Evolutionary conservation across 2,329 filamentous ascomycete species (phyloP).

Genomic region (Sodiomyces alkalinus): DNA sequence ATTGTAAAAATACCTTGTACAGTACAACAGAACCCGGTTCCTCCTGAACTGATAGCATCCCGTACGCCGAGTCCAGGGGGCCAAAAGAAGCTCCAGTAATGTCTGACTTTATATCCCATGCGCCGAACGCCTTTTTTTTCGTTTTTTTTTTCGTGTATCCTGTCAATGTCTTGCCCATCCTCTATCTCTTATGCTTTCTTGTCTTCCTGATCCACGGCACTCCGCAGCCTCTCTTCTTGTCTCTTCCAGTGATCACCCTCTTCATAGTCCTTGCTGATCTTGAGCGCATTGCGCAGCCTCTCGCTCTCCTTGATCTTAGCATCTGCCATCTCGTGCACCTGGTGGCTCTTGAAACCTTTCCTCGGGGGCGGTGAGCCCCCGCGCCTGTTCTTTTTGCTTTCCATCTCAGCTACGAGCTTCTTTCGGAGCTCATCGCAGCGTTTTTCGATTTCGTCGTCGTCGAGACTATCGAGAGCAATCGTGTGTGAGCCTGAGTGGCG

Average conservation of each 20-base stretch:
- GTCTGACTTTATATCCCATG: too few species aligned
- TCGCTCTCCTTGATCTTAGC: slow-evolving; percentile 96
- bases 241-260: slow-evolving; percentile 76
- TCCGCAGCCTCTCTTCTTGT: slow-evolving; percentile 55
- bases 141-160: too few species aligned
- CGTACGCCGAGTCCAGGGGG: too few species aligned
- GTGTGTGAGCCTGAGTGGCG: slow-evolving; percentile 5
- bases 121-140: too few species aligned
- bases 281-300: slow-evolving; percentile 68
- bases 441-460: slow-evolving; percentile 83
- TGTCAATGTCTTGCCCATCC: too few species aligned
- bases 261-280: slow-evolving; percentile 73
- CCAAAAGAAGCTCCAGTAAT: too few species aligned
- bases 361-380: slow-evolving; percentile 19
- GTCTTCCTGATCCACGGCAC: slow-evolving; percentile 23
- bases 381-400: slow-evolving; percentile 16
- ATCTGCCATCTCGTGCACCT: slow-evolving; percentile 90
- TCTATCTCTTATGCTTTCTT: not conserved
- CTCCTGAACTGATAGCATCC: too few species aligned
- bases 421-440: slow-evolving; percentile 25
- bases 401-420: slow-evolving; percentile 24
- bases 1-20: too few species aligned
- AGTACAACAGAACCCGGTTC: too few species aligned
- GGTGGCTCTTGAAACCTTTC: slow-evolving; percentile 67
- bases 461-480: slow-evolving; percentile 41